Base-by-base conservation (phyloP, 1,284 basidiomycete genomes). In the Rugosomyces carneus region DNA sequence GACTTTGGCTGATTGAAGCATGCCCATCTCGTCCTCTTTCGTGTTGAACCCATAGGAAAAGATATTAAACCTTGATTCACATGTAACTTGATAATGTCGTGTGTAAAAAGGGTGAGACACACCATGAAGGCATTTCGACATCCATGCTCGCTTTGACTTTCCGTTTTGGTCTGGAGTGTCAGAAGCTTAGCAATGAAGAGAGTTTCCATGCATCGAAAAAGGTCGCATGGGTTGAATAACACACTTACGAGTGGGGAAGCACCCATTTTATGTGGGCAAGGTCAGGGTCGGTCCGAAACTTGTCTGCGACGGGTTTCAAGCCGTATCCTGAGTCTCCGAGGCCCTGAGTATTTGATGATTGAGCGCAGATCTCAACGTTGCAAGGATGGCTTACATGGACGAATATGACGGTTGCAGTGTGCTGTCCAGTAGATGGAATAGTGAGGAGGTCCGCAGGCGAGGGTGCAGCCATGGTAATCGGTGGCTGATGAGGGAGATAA, bases 341-440 rank as follows among this genome's bases (percentile, higher is more conserved):
- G 19, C 87, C 86, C 84, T 89, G 46, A 36, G 43, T 38, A 29
- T 20, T 23, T 40, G 37, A 31, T 29, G 41, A 46, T 40, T 40
- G 29, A 47, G 38, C 37, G n/a, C 11, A 34, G 29, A 35, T 36
- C 20, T 34, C 26, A 23, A 41, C 41, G 18, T 26, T 23, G 44
- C 27, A 31, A 24, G 44, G 32, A 42, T 34, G 15, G 67, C 82
- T 56, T 62, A 91, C 88, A 73, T 95, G 93, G 29, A 90, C 68
- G 63, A 94, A 91, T 59, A 95, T 88, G 53, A 94, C 80, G 1
- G 89, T 93, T 3, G 90, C 89, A 1, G 87, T 84, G 64, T 94
- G 92, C 53, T 76, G 80, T 31, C 68, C 59, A 36, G 68, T 59
- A 19, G 87, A 70, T 18, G 73, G 68, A 27, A 88, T 68, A 16